phyloP scores from a whole-genome alignment of 2,329 filamentous ascomycete species.

The Gnomoniopsis smithogilvyi region DNA sequence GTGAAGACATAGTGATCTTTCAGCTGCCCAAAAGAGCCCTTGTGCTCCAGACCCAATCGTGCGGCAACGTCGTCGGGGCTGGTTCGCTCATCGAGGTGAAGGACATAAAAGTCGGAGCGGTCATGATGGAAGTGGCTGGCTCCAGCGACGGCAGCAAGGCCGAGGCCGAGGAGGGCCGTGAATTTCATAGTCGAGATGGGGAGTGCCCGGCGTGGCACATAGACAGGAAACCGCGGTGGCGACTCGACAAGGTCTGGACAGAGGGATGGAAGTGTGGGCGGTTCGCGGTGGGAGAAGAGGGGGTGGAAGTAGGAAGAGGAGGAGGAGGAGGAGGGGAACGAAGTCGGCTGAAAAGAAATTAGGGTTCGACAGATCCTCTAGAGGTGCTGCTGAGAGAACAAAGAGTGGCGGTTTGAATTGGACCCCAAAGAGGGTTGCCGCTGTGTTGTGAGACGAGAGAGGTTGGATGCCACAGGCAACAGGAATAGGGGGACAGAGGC shows the following conservation, averaged over 20 bases:
- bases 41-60: conserved; percentile 72
- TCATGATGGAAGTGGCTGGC: conserved; percentile 60
- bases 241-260: neutral
- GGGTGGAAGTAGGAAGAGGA: neutral
- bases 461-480: too few relatives aligned
- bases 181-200: conserved; percentile 42
- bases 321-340: neutral
- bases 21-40: conserved; percentile 77
- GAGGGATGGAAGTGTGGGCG: neutral
- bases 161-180: conserved; percentile 41
- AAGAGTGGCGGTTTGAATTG: neutral
- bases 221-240: neutral
- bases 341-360: neutral
- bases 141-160: conserved; percentile 49
- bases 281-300: neutral
- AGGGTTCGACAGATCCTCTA: neutral
- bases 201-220: neutral
- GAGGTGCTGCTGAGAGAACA: neutral
- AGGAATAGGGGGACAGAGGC: too few relatives aligned
- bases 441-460: neutral
- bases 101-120: conserved; percentile 89
- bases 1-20: conserved; percentile 83
- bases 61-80: conserved; percentile 68
- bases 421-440: neutral
- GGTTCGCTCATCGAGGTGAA: conserved; percentile 69